These are phyloP conservation scores for Leccinum disarticulatum DNA, from an alignment of 768 basidiomycete species.

Conservation along the genomic window DNA sequence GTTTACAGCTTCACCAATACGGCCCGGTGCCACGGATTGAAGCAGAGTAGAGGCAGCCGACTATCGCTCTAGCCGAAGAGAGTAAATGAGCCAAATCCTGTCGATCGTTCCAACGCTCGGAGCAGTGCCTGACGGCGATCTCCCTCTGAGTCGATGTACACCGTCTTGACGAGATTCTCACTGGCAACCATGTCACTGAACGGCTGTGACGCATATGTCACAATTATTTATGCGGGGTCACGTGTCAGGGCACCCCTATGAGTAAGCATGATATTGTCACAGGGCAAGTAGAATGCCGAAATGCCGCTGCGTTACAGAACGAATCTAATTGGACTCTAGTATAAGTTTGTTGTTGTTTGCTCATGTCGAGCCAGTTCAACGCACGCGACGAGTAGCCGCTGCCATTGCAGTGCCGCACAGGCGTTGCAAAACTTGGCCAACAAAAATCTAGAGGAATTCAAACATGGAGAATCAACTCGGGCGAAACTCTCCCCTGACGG, in stretches of 20 bases:
- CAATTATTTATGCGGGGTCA: neutral
- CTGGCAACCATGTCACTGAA: too few relatives aligned
- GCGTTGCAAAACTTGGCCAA: neutral
- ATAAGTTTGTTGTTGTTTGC: constrained; percentile 2
- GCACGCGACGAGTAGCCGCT: neutral
- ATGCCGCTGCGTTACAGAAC: neutral
- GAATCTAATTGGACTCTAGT: neutral
- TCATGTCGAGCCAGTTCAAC: neutral
- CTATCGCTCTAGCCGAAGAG: too few relatives aligned
- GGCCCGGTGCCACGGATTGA: too few relatives aligned
- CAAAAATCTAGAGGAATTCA: neutral
- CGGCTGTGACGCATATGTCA: too few relatives aligned
- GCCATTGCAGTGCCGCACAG: neutral
- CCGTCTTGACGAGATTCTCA: too few relatives aligned
- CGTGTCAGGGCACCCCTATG: neutral
- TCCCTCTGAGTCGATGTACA: too few relatives aligned
- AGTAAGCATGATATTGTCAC: neutral
- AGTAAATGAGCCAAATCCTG: too few relatives aligned
- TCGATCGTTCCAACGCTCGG: too few relatives aligned
- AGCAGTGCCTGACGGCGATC: too few relatives aligned
- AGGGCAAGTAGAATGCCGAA: neutral
- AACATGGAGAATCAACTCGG: neutral
- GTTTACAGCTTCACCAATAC: too few relatives aligned
- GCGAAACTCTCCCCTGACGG: neutral
- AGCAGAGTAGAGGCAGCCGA: too few relatives aligned